Evolutionary conservation across 495 filamentous ascomycete species (phyloP), one percentile per base, ranked within the genome.

Genomic region (Geopyxis carbonaria): DNA sequence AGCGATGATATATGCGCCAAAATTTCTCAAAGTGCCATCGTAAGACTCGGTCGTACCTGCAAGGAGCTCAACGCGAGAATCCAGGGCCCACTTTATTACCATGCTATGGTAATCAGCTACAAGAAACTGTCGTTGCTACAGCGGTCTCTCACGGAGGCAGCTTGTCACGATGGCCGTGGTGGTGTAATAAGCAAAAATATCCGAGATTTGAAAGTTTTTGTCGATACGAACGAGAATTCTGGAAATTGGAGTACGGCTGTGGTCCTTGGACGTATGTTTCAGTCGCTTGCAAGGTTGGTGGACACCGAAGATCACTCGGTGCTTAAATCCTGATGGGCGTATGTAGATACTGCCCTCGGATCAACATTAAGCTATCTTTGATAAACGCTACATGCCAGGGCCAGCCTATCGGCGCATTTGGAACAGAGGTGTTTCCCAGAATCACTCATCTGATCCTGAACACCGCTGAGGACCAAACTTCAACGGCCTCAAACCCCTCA

Each of bases 71-170:
- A 61, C 27, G 42, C 41, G 34, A 53, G 51, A 15, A 43, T 61
- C 19, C 59, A 60, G 41, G 45, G 51, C 15, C 56, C 59, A 33
- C 48, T 61, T 3, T 61, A 61, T 27, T 49, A 51, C 6, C 56
- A 55, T 47, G 47, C 53, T 22, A 39, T 38, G 20, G 37, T 61
- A 18, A 44, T 28, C 25, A 47, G 50, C 5, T 61, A 45, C 32
- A 34, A 55, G 10, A 51, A 45, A 40, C 42, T 61, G 7, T 49
- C 37, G 18, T 28, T 56, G 4, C 59, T 61, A 40, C 40, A 51
- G 20, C 38, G 45, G 14, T 61, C 59, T 3, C 38, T 61, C 27
- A 49, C 50, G 30, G 19, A 45, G 22, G 53, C 46, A 36, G 52
- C 53, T 23, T 41, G 43, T 15, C 50, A 55, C 43, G 59, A 58